Conservation (phyloP, 805 yeast species). For the Starmerella lactis-condensi region DNA sequence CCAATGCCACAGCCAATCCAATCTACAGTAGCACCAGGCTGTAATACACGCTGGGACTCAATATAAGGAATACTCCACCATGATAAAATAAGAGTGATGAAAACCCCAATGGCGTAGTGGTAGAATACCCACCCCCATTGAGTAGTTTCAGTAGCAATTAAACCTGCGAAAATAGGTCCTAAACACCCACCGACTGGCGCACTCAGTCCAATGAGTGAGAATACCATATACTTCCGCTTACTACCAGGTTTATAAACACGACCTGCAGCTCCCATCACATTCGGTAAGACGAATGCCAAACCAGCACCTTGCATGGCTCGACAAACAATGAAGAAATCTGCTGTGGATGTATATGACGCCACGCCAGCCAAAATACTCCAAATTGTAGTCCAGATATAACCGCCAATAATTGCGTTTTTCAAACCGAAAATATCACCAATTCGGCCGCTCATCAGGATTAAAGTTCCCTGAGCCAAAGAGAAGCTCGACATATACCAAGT, state of each 20-base stretch:
- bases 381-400: slow-evolving; percentile 36
- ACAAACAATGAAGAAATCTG: slow-evolving; percentile 23
- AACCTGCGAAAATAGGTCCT: slow-evolving; percentile 31
- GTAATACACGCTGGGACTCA: too few species aligned
- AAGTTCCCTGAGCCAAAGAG: slow-evolving; percentile 54
- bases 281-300: slow-evolving; percentile 40
- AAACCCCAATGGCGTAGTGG: slow-evolving; percentile 26
- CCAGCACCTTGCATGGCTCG: slow-evolving; percentile 53
- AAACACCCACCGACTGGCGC: slow-evolving; percentile 46
- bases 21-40: slow-evolving; percentile 28
- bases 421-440: slow-evolving; percentile 58
- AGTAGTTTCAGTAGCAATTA: slow-evolving; percentile 12
- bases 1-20: slow-evolving; percentile 39
- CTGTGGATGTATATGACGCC: slow-evolving; percentile 27
- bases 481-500: slow-evolving; percentile 57
- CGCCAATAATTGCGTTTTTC: slow-evolving; percentile 32
- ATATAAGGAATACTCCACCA: slow-evolving; percentile 13
- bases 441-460: slow-evolving; percentile 49
- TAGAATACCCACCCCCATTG: slow-evolving; percentile 24
- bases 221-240: slow-evolving; percentile 33
- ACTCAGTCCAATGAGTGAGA: slow-evolving; percentile 39
- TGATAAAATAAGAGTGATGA: slow-evolving; percentile 5
- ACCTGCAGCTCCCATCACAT: slow-evolving; percentile 40
- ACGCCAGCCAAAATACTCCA: slow-evolving; percentile 49
- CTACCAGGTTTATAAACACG: slow-evolving; percentile 16